Percentiles rank a stretch among this genome's conserved stretches.
These are phyloP conservation scores for Aureobasidium musti DNA, from an alignment of 2,329 filamentous ascomycete genomes.

Conservation along the genomic window DNA sequence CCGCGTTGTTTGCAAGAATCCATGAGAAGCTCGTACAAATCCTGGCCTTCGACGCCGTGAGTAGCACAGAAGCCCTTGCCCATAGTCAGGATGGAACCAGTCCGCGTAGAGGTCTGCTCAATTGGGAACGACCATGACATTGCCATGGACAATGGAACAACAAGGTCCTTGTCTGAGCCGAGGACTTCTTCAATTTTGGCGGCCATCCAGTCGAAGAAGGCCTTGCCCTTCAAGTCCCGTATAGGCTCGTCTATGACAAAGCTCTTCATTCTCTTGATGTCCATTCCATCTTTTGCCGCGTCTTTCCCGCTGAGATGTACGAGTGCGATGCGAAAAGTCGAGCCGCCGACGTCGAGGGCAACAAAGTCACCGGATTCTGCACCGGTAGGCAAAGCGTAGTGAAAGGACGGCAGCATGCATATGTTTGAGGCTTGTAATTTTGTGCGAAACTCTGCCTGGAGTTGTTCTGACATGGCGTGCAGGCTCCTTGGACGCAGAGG, in stretches of 20 bases:
- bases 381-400: conserved; percentile 61
- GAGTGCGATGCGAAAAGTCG: conserved; percentile 64
- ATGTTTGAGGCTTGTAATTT: conserved; percentile 59
- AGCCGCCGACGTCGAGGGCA: conserved; percentile 66
- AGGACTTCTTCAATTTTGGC: conserved; percentile 59
- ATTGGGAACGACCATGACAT: conserved; percentile 68
- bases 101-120: conserved; percentile 62
- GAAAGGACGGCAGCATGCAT: conserved; percentile 67
- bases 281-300: conserved; percentile 45
- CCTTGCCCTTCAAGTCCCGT: conserved; percentile 56
- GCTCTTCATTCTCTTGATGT: conserved; percentile 57
- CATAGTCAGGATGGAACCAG: conserved; percentile 61
- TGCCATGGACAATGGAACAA: conserved; percentile 56
- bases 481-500: conserved; percentile 47
- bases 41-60: conserved; percentile 59
- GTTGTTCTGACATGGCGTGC: conserved; percentile 48
- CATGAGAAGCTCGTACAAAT: conserved; percentile 62
- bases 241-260: conserved; percentile 60
- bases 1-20: conserved; percentile 56
- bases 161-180: conserved; percentile 43
- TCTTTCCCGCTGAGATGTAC: conserved; percentile 56
- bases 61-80: conserved; percentile 66
- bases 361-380: conserved; percentile 61
- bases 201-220: conserved; percentile 69
- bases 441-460: conserved; percentile 56